A percentile compares a stretch with the other conserved stretches of the same genome.
phyloP scores from a whole-genome alignment of 2,329 filamentous ascomycete genomes.

The Fusarium sarcochroum region DNA sequence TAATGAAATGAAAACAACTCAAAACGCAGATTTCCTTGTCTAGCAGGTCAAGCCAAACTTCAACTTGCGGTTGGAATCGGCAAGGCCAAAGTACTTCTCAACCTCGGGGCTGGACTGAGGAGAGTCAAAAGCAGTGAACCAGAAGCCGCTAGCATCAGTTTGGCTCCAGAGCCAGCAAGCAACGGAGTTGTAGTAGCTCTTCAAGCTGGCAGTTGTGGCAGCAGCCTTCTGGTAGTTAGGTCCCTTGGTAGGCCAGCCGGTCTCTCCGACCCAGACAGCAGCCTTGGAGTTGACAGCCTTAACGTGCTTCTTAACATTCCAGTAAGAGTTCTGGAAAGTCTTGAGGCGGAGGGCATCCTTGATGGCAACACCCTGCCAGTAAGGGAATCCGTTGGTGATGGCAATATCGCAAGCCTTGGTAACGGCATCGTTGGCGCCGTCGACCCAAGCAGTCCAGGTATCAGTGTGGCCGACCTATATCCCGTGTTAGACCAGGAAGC shows the following conservation, averaged over 20 bases:
- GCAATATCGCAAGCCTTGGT: slow-evolving; percentile 43
- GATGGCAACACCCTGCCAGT: slow-evolving; percentile 45
- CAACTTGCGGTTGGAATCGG: slow-evolving; percentile 42
- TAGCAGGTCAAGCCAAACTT: slow-evolving; percentile 45
- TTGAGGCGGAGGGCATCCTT: slow-evolving; percentile 44
- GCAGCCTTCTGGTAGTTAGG: slow-evolving; percentile 39
- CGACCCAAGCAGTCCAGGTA: slow-evolving; percentile 47
- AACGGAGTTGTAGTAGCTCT: slow-evolving; percentile 43
- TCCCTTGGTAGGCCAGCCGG: slow-evolving; percentile 42
- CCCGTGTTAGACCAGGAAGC: slow-evolving; percentile 2
- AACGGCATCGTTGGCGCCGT: slow-evolving; percentile 44
- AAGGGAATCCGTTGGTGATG: slow-evolving; percentile 47
- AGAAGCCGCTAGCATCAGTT: slow-evolving; percentile 39
- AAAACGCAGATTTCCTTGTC: too few relatives aligned
- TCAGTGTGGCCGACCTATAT: slow-evolving; percentile 44
- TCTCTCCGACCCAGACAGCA: slow-evolving; percentile 44
- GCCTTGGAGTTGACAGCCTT: slow-evolving; percentile 39
- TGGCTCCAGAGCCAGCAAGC: slow-evolving; percentile 43
- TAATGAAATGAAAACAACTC: too few relatives aligned
- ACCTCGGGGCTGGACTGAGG: slow-evolving; percentile 37
- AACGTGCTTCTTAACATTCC: slow-evolving; percentile 40
- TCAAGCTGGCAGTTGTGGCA: slow-evolving; percentile 27
- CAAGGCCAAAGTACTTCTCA: slow-evolving; percentile 46
- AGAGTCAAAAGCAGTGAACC: slow-evolving; percentile 46
- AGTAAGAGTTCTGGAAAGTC: slow-evolving; percentile 46